Evolutionary conservation across 2,329 filamentous ascomycete species (phyloP), one percentile per base, ranked within the genome.

Genomic region (Seiridium unicorne): DNA sequence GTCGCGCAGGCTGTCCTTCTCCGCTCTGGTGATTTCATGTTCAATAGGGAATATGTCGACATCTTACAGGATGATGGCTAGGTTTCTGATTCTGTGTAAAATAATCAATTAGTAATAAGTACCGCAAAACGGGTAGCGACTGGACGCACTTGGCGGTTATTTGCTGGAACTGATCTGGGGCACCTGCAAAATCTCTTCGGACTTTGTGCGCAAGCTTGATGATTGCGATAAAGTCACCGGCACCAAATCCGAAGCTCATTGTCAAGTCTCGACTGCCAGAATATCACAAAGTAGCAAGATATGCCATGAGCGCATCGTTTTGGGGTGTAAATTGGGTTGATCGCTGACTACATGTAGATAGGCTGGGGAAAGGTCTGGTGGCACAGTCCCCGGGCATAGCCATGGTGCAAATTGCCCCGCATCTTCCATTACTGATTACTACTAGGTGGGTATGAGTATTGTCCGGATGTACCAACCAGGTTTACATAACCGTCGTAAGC

Each of bases 211-310:
- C 64, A 51, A 72, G 64, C 32, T 70, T 60, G 26, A 73, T 60
- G 32, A 72, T 65, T 2, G 70, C 62, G 18, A 74, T 55, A 32
- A 74, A 68, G 55, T 75, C 74, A 4, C 71, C 38, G 38, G 13
- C 38, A 42, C 38, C 13, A 13, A 42, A 42, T 42, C 72, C 72
- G 57, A 76, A 74, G 13, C 38, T 42, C 38, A 42, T 42, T 42
- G 7, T 13, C 38, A 13, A 7, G 38, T 42, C 13, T 42, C 13
- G 38, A 42, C 13, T 13, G 38, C 13, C 38, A 42, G 13, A 42
- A 42, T 13, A 8, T 42, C 7, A 1, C 2, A 2, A 42, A 42
- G 18, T 26, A 26, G 18, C 2, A 26, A 26, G 18, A 26, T 26
- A 26, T 26, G 18, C 18, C 18, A 26, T 26, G 18, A 26, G 18